A percentile compares a stretch with the other conserved stretches of the same genome.
phyloP scores from a whole-genome alignment of 306 rosid species.

The Quercus suber region DNA sequence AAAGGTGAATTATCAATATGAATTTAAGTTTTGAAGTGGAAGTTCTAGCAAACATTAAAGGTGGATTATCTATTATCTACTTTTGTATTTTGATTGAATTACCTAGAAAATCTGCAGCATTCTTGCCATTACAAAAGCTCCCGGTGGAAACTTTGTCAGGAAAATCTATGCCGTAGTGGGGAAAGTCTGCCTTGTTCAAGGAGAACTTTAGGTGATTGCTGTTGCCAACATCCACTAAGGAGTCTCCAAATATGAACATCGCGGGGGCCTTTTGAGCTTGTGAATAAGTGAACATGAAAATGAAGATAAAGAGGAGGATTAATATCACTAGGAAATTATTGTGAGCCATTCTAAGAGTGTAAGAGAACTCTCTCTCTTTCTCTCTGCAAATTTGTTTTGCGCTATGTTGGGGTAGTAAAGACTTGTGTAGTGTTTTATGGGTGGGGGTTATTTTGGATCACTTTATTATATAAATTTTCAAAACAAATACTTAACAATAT shows the following conservation, averaged over 20 bases:
- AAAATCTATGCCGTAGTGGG: conserved; percentile 65
- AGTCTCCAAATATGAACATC: conserved; percentile 42
- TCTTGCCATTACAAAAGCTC: conserved; percentile 73
- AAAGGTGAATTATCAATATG: too few relatives aligned
- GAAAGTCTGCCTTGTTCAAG: conserved; percentile 45
- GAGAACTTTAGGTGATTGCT: conserved; percentile 35
- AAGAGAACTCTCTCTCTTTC: too few relatives aligned
- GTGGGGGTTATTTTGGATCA: neutral
- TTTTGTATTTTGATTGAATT: neutral
- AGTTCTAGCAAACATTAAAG: too few relatives aligned
- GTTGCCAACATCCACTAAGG: conserved; percentile 46
- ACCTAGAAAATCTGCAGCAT: conserved; percentile 75
- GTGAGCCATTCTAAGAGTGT: neutral
- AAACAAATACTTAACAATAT: too few relatives aligned
- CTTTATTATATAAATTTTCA: neutral
- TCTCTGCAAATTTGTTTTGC: too few relatives aligned
- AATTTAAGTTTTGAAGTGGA: too few relatives aligned
- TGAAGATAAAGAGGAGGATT: neutral
- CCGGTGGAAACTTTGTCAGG: conserved; percentile 57
- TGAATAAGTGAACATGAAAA: neutral
- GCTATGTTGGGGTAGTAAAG: neutral
- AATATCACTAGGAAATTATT: neutral
- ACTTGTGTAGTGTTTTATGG: neutral
- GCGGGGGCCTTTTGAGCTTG: conserved; percentile 29
- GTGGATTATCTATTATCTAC: too few relatives aligned